Evolutionary conservation across 2,329 filamentous ascomycete species (phyloP), one percentile per base, ranked within the genome.

Genomic region (Trichoderma guizhouense): DNA sequence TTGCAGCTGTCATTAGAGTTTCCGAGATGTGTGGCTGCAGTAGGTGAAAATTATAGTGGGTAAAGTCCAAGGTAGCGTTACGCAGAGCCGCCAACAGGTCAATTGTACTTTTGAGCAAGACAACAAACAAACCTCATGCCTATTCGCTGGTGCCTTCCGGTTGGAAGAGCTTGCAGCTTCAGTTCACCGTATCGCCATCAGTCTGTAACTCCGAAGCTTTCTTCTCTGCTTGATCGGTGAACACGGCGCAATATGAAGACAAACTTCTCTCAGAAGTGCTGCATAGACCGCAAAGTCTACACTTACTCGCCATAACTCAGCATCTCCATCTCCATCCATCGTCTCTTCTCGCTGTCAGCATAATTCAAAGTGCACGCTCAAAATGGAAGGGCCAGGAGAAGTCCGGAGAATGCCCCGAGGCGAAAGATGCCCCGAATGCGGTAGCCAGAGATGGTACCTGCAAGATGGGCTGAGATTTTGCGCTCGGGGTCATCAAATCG

Each of bases 381-480:
- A 7, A 21, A 87, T 86, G 83, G 77, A 83, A 72, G 78, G 81
- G 73, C 75, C 82, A 53, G 79, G 80, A 53, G 82, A 85, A 62
- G 82, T 86, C 74, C 85, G 85, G 74, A 84, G 82, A 61, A 87
- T 90, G 75, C 84, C 84, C n/a, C 79, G 78, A 26, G 86, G 86
- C 36, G 85, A 90, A 76, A 82, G 84, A 60, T 89, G 88, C 75
- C 84, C 88, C 43, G 86, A 88, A 77, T 97, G 94, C 79, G 91
- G 92, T 72, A 91, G 92, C 66, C 87, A 86, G 55, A 87, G 88
- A 74, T 94, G 92, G 83, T 92, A 93, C 78, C 84, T 91, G 36
- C 90, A 94, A 75, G 92, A 92, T 81, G 93, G 93, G 4, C 87
- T 91, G 72, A 89, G 91, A 74, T 97, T 93, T 80, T 97, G 94